Evolutionary conservation across 176 grass and related monocot species (phyloP).

Genomic region (maize (Zea mays)): DNA sequence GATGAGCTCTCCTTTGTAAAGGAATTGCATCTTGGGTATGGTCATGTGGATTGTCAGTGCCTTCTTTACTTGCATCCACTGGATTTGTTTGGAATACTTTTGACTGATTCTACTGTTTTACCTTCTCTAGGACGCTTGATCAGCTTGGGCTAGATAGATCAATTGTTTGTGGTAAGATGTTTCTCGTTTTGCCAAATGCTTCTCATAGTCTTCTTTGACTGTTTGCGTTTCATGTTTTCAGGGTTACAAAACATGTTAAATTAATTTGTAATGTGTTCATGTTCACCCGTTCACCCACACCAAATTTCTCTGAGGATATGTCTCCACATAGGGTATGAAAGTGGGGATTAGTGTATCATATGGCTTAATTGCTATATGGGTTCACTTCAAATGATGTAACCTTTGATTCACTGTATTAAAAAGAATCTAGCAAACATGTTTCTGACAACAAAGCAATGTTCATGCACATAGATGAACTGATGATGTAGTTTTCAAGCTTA

Average conservation of each 20-base stretch:
- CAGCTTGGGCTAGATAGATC: slow-evolving; percentile 59
- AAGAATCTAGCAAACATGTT: neutral
- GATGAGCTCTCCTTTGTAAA: slow-evolving; percentile 56
- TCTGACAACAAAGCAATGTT: slow-evolving; percentile 6
- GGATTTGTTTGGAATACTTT: neutral
- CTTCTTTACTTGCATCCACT: slow-evolving; percentile 10
- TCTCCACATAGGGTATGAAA: neutral
- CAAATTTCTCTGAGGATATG: neutral
- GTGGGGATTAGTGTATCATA: neutral
- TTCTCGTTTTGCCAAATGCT: neutral
- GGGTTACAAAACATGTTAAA: neutral
- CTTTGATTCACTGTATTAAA: neutral
- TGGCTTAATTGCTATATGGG: neutral
- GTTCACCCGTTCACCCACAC: neutral
- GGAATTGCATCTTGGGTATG: slow-evolving; percentile 57
- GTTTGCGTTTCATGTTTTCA: neutral
- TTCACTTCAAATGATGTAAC: neutral
- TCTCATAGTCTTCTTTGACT: neutral
- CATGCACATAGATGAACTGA: neutral
- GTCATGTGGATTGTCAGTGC: neutral
- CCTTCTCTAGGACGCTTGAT: slow-evolving; percentile 56
- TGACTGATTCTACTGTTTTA: slow-evolving; percentile 12
- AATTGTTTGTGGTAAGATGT: slow-evolving; percentile 54
- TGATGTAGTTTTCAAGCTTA: neutral
- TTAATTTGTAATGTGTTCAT: neutral